phyloP scores from a whole-genome alignment of 805 yeast genomes.

The Kuraishia cidri region DNA sequence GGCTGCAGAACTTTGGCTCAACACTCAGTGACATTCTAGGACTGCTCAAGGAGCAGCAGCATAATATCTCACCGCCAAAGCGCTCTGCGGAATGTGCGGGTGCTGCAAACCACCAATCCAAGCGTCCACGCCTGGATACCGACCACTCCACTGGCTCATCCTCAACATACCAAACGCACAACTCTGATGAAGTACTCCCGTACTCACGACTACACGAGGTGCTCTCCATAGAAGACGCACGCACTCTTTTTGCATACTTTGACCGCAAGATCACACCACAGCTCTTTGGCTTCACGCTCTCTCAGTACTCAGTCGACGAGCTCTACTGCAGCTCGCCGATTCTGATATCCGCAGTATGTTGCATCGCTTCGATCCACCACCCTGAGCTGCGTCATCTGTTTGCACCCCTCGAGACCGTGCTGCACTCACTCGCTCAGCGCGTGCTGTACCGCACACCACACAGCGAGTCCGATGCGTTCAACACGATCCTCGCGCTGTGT shows the following conservation, averaged over 20 bases:
- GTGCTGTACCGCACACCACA: conserved; percentile 24
- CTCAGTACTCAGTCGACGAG: conserved; percentile 34
- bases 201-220: conserved; percentile 7
- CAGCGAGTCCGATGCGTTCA: conserved; percentile 40
- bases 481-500: conserved; percentile 53
- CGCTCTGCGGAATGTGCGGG: neutral
- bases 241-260: conserved; percentile 41
- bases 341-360: conserved; percentile 48
- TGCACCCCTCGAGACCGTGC: conserved; percentile 14
- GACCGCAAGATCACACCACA: conserved; percentile 51
- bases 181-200: neutral
- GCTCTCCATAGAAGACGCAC: conserved; percentile 21
- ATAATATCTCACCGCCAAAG: neutral
- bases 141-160: too few species aligned
- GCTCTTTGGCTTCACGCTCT: conserved; percentile 55
- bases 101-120: neutral
- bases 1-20: conserved; percentile 27
- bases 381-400: conserved; percentile 21
- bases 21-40: conserved; percentile 26
- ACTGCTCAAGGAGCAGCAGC: conserved; percentile 18
- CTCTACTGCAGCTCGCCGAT: conserved; percentile 51
- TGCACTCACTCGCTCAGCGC: conserved; percentile 18
- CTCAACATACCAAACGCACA: neutral
- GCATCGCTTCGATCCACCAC: conserved; percentile 57
- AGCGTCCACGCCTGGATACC: neutral